phyloP scores from a whole-genome alignment of 2,329 filamentous ascomycete genomes.

The Aspergillus sclerotialis region DNA sequence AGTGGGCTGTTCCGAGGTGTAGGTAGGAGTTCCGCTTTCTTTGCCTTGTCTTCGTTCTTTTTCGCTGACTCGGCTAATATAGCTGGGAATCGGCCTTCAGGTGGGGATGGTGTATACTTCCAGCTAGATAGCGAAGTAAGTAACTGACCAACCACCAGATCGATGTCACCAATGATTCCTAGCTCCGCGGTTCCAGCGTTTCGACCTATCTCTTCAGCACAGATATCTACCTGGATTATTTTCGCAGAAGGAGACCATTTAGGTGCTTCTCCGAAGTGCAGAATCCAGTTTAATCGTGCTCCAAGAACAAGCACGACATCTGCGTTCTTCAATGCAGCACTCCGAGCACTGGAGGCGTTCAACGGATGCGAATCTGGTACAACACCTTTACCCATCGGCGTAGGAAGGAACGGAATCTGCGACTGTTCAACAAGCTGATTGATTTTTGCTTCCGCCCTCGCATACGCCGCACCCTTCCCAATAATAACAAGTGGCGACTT shows the following conservation, averaged over 20 bases:
- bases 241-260: conserved; percentile 47
- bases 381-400: conserved; percentile 55
- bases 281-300: conserved; percentile 52
- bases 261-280: conserved; percentile 49
- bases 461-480: conserved; percentile 52
- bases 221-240: conserved; percentile 52
- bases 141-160: conserved; percentile 43
- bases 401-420: conserved; percentile 50
- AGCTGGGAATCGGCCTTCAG: conserved; percentile 21
- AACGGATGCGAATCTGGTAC: conserved; percentile 47
- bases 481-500: conserved; percentile 47
- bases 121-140: conserved; percentile 35
- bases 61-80: conserved; percentile 22
- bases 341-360: conserved; percentile 49
- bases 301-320: conserved; percentile 51
- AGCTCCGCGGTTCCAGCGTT: conserved; percentile 44
- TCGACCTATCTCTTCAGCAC: conserved; percentile 47
- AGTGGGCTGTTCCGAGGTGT: conserved; percentile 33
- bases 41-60: conserved; percentile 44
- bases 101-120: conserved; percentile 33
- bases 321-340: conserved; percentile 46
- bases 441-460: conserved; percentile 42
- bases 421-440: conserved; percentile 41
- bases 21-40: conserved; percentile 33
- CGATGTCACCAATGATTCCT: conserved; percentile 47